Percentiles rank a stretch among this genome's conserved stretches.
phyloP scores from a whole-genome alignment of 305 asterid genomes.

The Fraxinus dipetala region DNA sequence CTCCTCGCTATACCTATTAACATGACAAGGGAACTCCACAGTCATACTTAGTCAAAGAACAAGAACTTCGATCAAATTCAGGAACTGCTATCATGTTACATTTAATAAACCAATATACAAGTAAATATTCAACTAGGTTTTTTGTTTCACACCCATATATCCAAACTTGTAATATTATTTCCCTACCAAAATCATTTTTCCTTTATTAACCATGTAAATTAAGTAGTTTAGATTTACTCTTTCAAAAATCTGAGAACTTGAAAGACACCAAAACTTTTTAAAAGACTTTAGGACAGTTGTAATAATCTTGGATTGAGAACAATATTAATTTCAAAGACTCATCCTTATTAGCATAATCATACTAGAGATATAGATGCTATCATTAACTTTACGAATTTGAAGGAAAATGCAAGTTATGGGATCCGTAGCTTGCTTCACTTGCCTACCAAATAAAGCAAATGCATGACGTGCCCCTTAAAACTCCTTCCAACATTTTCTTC shows the following conservation, averaged over 20 bases:
- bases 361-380: neutral
- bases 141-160: neutral
- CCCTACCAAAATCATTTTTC: neutral
- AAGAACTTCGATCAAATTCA: neutral
- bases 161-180: neutral
- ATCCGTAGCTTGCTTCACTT: neutral
- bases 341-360: neutral
- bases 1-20: neutral
- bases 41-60: neutral
- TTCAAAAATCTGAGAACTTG: neutral
- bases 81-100: neutral
- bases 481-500: constrained; percentile 2
- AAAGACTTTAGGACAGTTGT: neutral
- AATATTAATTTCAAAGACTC: neutral
- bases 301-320: neutral
- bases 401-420: neutral
- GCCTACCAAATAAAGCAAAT: neutral
- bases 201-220: neutral
- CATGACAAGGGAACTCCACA: neutral
- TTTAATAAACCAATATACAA: neutral
- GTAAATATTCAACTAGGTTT: neutral
- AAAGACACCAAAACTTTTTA: neutral
- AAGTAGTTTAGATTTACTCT: neutral
- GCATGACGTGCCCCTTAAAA: neutral
- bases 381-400: neutral